A percentile compares a stretch with the other conserved stretches of the same genome.
These are phyloP conservation scores for Geotrichum ghanense DNA, from an alignment of 805 yeast genomes.

Conservation along the genomic window DNA sequence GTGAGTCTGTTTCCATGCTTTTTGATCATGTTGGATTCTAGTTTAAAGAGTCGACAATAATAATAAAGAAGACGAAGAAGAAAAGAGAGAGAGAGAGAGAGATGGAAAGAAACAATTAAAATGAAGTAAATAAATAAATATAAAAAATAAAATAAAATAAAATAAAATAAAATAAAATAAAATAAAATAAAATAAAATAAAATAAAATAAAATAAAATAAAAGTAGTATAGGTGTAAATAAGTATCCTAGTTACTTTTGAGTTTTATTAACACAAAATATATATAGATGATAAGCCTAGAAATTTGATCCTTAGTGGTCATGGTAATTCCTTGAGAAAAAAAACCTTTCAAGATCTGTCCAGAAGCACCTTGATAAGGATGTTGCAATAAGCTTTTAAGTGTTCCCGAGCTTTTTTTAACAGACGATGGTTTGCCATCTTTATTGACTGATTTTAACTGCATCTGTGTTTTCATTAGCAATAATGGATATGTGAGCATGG, in stretches of 20 bases:
- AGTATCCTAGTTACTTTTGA: background rate
- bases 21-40: conserved; percentile 54
- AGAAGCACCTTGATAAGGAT: conserved; percentile 60
- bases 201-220: too few relatives aligned
- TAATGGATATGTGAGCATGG: conserved; percentile 61
- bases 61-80: too few relatives aligned
- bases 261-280: conserved; percentile 8
- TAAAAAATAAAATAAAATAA: background rate
- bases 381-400: conserved; percentile 55
- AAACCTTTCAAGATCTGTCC: conserved; percentile 25
- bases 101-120: too few relatives aligned
- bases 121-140: background rate
- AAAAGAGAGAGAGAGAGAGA: too few relatives aligned
- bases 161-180: too few relatives aligned
- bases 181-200: too few relatives aligned
- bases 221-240: too few relatives aligned
- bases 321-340: conserved; percentile 25
- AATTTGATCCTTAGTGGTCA: conserved; percentile 29
- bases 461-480: conserved; percentile 65
- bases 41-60: background rate
- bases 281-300: conserved; percentile 16
- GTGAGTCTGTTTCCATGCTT: conserved; percentile 88
- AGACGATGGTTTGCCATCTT: background rate
- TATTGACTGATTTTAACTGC: conserved; percentile 35
- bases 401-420: background rate